Evolutionary conservation across 805 yeast genomes (phyloP), one percentile per base, ranked within the genome.

Genomic region (Candida coquimbonensis): DNA sequence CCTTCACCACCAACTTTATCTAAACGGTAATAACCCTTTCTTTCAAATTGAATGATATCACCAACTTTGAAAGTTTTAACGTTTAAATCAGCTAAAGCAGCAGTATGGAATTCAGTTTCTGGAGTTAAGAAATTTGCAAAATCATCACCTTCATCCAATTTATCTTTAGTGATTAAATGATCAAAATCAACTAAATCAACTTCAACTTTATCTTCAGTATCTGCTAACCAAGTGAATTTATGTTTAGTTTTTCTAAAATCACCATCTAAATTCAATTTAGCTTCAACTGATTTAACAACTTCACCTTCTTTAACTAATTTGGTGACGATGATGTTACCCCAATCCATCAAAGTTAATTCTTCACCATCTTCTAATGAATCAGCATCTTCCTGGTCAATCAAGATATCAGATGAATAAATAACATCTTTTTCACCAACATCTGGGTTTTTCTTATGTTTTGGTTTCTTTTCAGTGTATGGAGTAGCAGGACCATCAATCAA

Each of bases 281-380:
- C 96, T 44, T 78, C 83, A 50, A 91, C 70, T 4, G 82, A 70
- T 40, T 72, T 73, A 46, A 84, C 84, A 38, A 64, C 65, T 40
- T 67, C 76, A 48, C 77, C 84, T 52, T 79, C 81, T 64, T 77
- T 81, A 63, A 68, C 69, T 61, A 90, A 76, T 64, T 79, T 78
- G 53, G 83, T 77, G 53, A 90, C 71, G 54, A 91, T 84, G 48
- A 81, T 85, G 65, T 91, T 91, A 75, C 97, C 98, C 98, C 98
- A 91, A 69, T 91, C 97, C 98, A 91, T 91, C 60, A 91, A 77
- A n/a, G 98, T 91, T 52, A 90, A 74, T 72, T 91, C 98, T 70
- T 91, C 98, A 53, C 84, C 87, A 38, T 80, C 91, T 54, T 75
- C 80, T 50, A 83, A 72, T 39, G 90, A 82, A 50, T 68, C 71